These are phyloP conservation scores for Trichopus zeylanicus DNA, from an alignment of 116 monocot species.

Conservation along the genomic window DNA sequence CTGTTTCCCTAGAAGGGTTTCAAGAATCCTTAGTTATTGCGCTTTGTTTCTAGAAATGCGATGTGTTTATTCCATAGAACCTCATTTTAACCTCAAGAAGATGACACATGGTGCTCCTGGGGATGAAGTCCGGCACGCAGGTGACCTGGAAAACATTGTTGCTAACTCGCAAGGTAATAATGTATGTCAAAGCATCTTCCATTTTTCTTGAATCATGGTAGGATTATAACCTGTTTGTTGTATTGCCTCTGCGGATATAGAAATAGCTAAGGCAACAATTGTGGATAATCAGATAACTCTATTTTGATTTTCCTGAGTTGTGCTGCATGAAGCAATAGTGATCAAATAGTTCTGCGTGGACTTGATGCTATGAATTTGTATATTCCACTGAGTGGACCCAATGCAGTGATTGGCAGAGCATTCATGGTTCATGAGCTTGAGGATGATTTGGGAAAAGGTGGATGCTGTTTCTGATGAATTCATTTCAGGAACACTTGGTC, in stretches of 20 bases:
- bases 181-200: no score
- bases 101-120: constrained; percentile 78
- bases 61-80: constrained; percentile 21
- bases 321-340: background rate
- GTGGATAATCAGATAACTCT: constrained; percentile 65
- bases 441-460: constrained; percentile 95
- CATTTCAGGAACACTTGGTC: background rate
- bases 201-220: background rate
- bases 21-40: no score
- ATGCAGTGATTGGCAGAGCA: constrained; percentile 85
- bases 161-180: constrained; percentile 62
- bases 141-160: constrained; percentile 91
- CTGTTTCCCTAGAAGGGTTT: no score
- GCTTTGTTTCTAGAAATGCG: background rate
- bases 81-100: constrained; percentile 79
- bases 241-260: constrained; percentile 6
- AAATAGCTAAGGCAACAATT: constrained; percentile 74
- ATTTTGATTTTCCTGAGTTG: background rate
- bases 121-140: constrained; percentile 86
- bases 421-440: constrained; percentile 85
- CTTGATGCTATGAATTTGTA: constrained; percentile 2
- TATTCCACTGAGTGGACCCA: constrained; percentile 45
- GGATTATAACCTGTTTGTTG: background rate
- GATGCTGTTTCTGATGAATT: background rate
- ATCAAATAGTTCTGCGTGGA: no score